Base-by-base conservation (phyloP, 768 basidiomycete genomes). In the Agaricus sinodeliciosus region DNA sequence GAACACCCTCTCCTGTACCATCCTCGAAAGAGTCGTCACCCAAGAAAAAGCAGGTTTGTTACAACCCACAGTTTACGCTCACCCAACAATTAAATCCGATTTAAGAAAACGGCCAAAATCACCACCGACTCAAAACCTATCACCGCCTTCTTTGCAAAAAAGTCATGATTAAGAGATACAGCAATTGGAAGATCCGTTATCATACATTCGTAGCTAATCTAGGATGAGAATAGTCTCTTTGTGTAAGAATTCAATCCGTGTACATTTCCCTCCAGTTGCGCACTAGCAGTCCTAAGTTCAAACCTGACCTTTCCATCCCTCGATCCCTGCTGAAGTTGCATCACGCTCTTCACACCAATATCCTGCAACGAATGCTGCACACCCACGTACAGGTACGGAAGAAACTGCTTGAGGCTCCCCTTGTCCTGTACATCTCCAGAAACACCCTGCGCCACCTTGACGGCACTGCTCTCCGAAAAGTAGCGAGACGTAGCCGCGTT, bases 361-460 rank as follows among this genome's bases (percentile, higher is more conserved):
- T 99, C 95, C 73, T 99, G 95, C 58, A 97, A 73, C 58, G 91
- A 94, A 69, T 97, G 94, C 68, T 97, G 94, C 36, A 93, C 73
- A 3, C 90, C 90, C 3, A 79, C 77, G 51, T 87, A 70, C 34
- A 93, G 71, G 64, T 91, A 94, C 2, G 94, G 95, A 48, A 98
- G 64, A 69, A 98, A 98, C 48, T 88, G 87, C 72, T 83, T 86
- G 59, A 97, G 83, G 56, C 90, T 91, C 5, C 96, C 96, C 76
- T 96, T 97, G 70, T 99, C 95, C 69, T 91, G 89, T 9, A 98
- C 95, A 61, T 97, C 93, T 11, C 95, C 95, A 11, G 90, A 89
- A 8, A 99, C 95, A 55, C 93, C 93, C 67, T 94, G 91, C 1
- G 94, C 95, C 36, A 99, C 96, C 74, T 97, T 96, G 67, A 99